These are phyloP conservation scores for Chaetomiaceae sp. DNA, from an alignment of 2,329 filamentous ascomycete genomes.

Conservation along the genomic window DNA sequence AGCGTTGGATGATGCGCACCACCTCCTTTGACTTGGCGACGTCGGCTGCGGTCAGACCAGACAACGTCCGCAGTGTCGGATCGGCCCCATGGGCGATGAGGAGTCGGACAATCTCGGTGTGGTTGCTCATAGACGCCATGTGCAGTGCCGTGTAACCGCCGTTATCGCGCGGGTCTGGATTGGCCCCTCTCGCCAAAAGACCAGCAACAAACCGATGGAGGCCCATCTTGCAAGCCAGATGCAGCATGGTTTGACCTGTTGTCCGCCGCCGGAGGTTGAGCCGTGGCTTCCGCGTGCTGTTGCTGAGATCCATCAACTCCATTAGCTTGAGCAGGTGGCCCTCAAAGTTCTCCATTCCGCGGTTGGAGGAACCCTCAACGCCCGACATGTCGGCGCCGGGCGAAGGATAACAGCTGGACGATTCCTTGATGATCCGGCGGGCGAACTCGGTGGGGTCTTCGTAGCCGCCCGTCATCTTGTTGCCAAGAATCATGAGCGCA, in stretches of 20 bases:
- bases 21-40: slow-evolving; percentile 63
- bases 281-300: slow-evolving; percentile 61
- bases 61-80: slow-evolving; percentile 62
- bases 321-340: slow-evolving; percentile 65
- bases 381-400: slow-evolving; percentile 33
- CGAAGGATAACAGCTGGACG: slow-evolving; percentile 33
- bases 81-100: slow-evolving; percentile 71
- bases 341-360: slow-evolving; percentile 49
- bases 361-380: slow-evolving; percentile 31
- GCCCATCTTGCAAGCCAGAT: slow-evolving; percentile 71
- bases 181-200: slow-evolving; percentile 71
- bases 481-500: slow-evolving; percentile 58
- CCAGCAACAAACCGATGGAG: slow-evolving; percentile 71
- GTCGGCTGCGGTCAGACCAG: slow-evolving; percentile 66
- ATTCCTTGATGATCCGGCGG: slow-evolving; percentile 49
- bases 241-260: slow-evolving; percentile 75
- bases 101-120: slow-evolving; percentile 69
- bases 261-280: slow-evolving; percentile 55
- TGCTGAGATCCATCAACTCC: slow-evolving; percentile 74
- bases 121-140: slow-evolving; percentile 71
- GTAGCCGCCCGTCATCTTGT: slow-evolving; percentile 60
- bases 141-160: slow-evolving; percentile 80
- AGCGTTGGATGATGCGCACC: slow-evolving; percentile 56
- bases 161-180: slow-evolving; percentile 68
- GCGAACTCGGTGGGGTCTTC: slow-evolving; percentile 59